Conservation (phyloP, 805 yeast genomes). For the Candida caryicola region DNA sequence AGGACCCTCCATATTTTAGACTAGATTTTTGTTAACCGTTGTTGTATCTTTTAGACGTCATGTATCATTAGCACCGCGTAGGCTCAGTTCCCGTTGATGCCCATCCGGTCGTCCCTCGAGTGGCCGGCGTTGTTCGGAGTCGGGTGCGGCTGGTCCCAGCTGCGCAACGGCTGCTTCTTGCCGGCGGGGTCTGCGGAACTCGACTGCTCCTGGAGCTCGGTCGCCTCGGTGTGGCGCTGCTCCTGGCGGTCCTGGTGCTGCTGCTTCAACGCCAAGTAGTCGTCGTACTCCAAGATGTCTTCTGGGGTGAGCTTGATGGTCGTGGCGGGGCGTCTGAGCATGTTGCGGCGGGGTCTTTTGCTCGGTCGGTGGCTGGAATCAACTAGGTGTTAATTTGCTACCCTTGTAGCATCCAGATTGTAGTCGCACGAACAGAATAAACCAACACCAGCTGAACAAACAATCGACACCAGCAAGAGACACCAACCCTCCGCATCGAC, state of each 20-base stretch:
- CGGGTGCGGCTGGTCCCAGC: background rate
- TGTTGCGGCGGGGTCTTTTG: constrained; percentile 18
- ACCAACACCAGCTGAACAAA: no score
- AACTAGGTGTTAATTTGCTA: no score
- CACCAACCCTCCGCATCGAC: no score
- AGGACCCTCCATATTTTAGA: constrained; percentile 9
- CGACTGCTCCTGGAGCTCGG: constrained; percentile 1
- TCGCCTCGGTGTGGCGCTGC: constrained; percentile 3
- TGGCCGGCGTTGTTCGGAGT: background rate
- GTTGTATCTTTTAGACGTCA: no score
- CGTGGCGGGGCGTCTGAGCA: constrained; percentile 75
- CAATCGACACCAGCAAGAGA: no score
- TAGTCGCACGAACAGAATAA: no score
- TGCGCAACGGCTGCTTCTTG: background rate
- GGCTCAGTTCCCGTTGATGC: constrained; percentile 2
- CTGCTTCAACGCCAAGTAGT: constrained; percentile 13
- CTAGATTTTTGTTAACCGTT: no score
- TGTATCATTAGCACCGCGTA: no score
- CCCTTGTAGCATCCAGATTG: no score
- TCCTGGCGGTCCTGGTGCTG: constrained; percentile 3
- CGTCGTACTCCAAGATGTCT: constrained; percentile 55
- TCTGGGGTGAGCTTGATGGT: constrained; percentile 64
- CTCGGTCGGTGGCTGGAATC: no score
- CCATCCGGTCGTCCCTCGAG: constrained; percentile 3
- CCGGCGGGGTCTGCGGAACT: background rate